A percentile compares a stretch with the other conserved stretches of the same genome.
Evolutionary conservation across 129 eudicot species (phyloP).

Genomic region (Cynara cardunculus): DNA sequence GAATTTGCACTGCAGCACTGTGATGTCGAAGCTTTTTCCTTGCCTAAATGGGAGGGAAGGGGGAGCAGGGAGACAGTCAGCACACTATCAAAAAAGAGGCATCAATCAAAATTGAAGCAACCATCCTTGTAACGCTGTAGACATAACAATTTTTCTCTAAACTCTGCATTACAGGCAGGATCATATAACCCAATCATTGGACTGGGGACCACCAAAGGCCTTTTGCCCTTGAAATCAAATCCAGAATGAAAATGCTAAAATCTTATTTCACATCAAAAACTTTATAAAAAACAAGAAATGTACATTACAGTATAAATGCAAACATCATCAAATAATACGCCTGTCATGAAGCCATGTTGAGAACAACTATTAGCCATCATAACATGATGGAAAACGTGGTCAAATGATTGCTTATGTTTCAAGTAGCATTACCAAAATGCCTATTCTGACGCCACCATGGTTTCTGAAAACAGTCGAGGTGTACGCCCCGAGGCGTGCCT

Average conservation of each 20-base stretch:
- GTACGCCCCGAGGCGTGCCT: too few relatives aligned
- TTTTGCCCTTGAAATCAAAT: background rate
- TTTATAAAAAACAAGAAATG: background rate
- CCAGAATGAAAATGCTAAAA: background rate
- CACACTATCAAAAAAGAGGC: background rate
- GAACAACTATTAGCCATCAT: background rate
- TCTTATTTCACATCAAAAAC: background rate
- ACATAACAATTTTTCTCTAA: background rate
- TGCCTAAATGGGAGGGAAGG: slow-evolving; percentile 38
- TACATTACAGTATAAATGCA: background rate
- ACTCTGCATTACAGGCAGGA: background rate
- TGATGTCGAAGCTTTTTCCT: slow-evolving; percentile 93
- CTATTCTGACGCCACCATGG: background rate
- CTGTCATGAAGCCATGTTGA: background rate
- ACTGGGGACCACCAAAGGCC: background rate
- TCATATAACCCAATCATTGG: too few relatives aligned
- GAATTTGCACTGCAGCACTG: slow-evolving; percentile 97
- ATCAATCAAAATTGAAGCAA: background rate
- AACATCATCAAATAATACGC: slow-evolving; percentile 7
- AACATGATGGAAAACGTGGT: slow-evolving; percentile 6
- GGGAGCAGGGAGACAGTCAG: background rate
- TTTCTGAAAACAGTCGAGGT: too few relatives aligned
- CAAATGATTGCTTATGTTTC: background rate
- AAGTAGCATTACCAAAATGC: background rate
- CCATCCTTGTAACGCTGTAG: background rate